Evolutionary conservation across 2,329 filamentous ascomycete species (phyloP), one percentile per base, ranked within the genome.

Genomic region (Teratosphaeria pseudoeucalypti): DNA sequence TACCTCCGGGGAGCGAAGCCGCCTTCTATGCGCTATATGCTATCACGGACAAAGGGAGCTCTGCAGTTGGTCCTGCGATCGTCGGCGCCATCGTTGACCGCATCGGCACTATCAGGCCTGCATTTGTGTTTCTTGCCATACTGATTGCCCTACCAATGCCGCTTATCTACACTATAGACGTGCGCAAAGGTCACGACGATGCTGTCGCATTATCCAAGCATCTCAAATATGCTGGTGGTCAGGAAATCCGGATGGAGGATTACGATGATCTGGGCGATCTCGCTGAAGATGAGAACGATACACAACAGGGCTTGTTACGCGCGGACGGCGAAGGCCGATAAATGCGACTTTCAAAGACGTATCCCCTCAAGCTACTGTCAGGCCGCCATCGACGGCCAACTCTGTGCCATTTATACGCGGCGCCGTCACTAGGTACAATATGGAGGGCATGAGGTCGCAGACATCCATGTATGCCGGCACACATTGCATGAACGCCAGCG

Each of bases 21-120:
- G 92, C 92, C 0, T 99, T 99, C 71, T 99, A 95, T 71, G 92
- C 92, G 0, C 79, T 99, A 1, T 99, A 97, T 71, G 94, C 94
- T 39, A 96, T 97, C 63, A 97, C 94, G 1, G 94, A 99, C 73
- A 99, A 99, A 74, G 92, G 92, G 0, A 94, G 89, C 26, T 95
- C 89, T 70, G 81, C 97, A 2, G 96, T 99, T 73, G 94, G 94
- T 0, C 94, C 94, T 0, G 88, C 90, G 0, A 92, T 99, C 70
- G 94, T 99, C 0, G 94, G 92, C 1, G 85, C 86, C 12, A 96
- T 99, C 64, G 96, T 94, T 12, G 92, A 97, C 74, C 83, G 72
- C 2, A 77, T 73, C 54, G 78, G 78, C 6, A 76, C 78, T 57
- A 79, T 80, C 57, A 70, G 78, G 60, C 78, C 78, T 11, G 55